Evolutionary conservation across 202 grass and related monocot species (phyloP).

Genomic region (Setaria italica): DNA sequence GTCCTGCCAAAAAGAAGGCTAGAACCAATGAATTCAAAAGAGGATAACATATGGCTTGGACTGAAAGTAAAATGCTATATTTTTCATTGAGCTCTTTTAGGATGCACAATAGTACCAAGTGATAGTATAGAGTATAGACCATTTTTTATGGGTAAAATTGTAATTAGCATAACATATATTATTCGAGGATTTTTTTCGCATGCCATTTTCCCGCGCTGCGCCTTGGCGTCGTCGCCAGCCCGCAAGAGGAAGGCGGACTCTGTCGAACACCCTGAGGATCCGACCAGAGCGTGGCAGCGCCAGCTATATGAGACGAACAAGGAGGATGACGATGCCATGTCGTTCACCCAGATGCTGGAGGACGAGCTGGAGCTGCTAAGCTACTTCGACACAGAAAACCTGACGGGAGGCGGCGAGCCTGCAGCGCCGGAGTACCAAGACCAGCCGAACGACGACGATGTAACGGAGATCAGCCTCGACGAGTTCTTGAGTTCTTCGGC

Average conservation of each 20-base stretch:
- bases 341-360: background rate
- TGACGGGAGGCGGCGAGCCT: background rate
- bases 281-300: background rate
- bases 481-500: background rate
- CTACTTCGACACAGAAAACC: background rate
- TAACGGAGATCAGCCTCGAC: background rate
- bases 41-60: background rate
- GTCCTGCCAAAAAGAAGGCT: background rate
- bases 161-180: no score
- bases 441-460: background rate
- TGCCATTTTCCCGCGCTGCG: background rate
- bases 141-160: no score
- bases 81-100: no score
- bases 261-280: background rate
- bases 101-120: no score
- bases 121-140: no score
- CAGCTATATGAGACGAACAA: background rate
- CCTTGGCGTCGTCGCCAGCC: background rate
- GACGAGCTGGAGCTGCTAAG: background rate
- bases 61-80: background rate
- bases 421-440: background rate
- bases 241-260: background rate
- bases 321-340: background rate
- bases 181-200: no score
- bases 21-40: background rate